Base-by-base conservation (phyloP, 2,329 filamentous ascomycete genomes). In the Fusarium zealandicum region DNA sequence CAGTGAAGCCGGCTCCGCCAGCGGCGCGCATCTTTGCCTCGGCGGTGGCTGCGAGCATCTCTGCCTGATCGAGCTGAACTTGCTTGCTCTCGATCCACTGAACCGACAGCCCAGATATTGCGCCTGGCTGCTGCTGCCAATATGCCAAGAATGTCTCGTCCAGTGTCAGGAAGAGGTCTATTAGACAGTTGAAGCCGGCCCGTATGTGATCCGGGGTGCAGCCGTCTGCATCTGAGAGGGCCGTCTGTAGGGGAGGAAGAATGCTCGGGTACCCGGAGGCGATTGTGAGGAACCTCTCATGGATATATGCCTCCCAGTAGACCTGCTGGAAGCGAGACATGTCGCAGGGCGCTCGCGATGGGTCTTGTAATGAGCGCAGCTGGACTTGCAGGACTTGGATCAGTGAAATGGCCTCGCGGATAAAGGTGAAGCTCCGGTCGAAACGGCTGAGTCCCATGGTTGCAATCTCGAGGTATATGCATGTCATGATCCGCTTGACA, bases 221-320 rank as follows among this genome's bases (percentile, higher is more conserved):
- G 3, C 62, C 47, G 54, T 77, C 75, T 9, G 61, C 30, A 3
- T 65, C 37, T 2, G 72, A 73, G 14, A 71, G 59, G 4, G 70
- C 70, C 1, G 66, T 66, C 13, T 59, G 50, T 6, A 77, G 69
- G 1, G 73, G 70, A 8, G 63, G 61, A 54, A 77, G 63, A 13
- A 70, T 65, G 22, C 72, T 71, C 2, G 75, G 73, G 5, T 77
- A 77, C 36, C 80, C 80, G 32, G 81, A 76, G 4, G 80, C 71
- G 20, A 84, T 78, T 28, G 78, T 78, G n/a, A 81, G 63, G 63
- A 84, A 84, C 13, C 82, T 77, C 63, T 84, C 82, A 54, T 84
- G 81, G 27, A 84, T 80, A 59, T 80, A 84, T 11, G 76, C 76
- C 57, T 82, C 76, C 81, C 82, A 84, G 65, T 84, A 83, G 1